These are phyloP conservation scores for Curvularia sp. DNA, from an alignment of 2,329 filamentous ascomycete species.

Conservation along the genomic window DNA sequence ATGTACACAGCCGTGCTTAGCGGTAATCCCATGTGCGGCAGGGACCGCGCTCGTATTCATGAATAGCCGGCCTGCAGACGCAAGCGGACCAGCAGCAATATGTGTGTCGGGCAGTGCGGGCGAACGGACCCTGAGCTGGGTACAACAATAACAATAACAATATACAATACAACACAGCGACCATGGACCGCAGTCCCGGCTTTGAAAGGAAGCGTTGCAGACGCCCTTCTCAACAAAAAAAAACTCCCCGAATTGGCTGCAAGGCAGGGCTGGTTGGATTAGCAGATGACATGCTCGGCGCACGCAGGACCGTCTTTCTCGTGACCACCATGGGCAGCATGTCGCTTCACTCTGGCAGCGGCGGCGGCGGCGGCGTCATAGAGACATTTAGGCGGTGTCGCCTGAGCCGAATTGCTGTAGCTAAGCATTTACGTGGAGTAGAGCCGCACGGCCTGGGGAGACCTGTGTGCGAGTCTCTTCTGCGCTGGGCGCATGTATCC, in stretches of 20 bases:
- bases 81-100: constrained; percentile 1
- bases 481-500: no score
- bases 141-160: not conserved
- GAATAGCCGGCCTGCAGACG: constrained; percentile 1
- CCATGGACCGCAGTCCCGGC: no score
- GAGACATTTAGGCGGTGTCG: not conserved
- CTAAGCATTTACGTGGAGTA: not conserved
- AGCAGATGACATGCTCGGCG: constrained; percentile 7
- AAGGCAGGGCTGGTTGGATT: not conserved
- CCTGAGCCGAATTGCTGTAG: not conserved
- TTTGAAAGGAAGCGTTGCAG: not conserved
- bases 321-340: constrained; percentile 1
- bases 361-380: constrained; percentile 1
- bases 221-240: constrained; percentile 5
- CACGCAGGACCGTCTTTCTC: constrained; percentile 4
- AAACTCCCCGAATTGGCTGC: not conserved
- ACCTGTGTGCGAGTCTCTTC: no score
- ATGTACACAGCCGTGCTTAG: not conserved
- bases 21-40: constrained; percentile 11
- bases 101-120: not conserved
- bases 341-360: constrained; percentile 10
- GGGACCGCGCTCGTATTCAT: constrained; percentile 7
- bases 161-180: not conserved
- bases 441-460: not conserved
- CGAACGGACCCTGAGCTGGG: not conserved